Percentiles rank a stretch among this genome's conserved stretches.
Evolutionary conservation across 2,329 filamentous ascomycete genomes (phyloP).

Genomic region (Zymoseptoria tritici): DNA sequence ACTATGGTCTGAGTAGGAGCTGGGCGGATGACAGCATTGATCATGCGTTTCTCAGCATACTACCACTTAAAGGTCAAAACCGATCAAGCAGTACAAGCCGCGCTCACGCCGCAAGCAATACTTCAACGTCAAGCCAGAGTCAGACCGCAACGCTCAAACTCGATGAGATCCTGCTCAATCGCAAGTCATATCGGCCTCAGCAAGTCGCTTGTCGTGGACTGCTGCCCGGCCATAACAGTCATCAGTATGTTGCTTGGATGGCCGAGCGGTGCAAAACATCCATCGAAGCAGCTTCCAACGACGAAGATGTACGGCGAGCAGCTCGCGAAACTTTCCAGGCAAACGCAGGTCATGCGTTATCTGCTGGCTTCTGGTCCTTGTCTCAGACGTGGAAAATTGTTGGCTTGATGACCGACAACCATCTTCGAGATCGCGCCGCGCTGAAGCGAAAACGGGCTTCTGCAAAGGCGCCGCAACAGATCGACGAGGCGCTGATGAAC

Average conservation of each 20-base stretch:
- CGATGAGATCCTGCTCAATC: constrained; percentile 22
- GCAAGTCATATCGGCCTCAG: constrained; percentile 21
- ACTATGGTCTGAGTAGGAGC: constrained; percentile 28
- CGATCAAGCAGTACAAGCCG: constrained; percentile 10
- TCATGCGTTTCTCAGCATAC: constrained; percentile 46
- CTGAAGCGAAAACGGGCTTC: constrained; percentile 7
- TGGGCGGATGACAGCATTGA: constrained; percentile 52
- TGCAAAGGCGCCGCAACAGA: constrained; percentile 3
- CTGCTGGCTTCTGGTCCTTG: constrained; percentile 39
- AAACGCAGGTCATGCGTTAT: constrained; percentile 8
- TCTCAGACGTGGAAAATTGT: constrained; percentile 55
- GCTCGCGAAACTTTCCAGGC: constrained; percentile 13
- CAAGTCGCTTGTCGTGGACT: constrained; percentile 22
- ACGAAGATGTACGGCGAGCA: constrained; percentile 9
- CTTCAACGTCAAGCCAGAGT: constrained; percentile 9
- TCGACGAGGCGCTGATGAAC: background rate
- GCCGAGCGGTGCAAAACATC: constrained; percentile 9
- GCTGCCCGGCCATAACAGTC: constrained; percentile 17
- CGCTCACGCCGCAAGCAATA: constrained; percentile 7
- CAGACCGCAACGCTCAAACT: constrained; percentile 26
- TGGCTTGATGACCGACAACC: constrained; percentile 43
- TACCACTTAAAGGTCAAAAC: constrained; percentile 11
- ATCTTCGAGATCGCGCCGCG: constrained; percentile 35
- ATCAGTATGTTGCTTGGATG: constrained; percentile 10
- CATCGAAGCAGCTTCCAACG: constrained; percentile 2